Evolutionary conservation across 306 rosid species (phyloP).

Genomic region (Cyamopsis tetragonoloba): DNA sequence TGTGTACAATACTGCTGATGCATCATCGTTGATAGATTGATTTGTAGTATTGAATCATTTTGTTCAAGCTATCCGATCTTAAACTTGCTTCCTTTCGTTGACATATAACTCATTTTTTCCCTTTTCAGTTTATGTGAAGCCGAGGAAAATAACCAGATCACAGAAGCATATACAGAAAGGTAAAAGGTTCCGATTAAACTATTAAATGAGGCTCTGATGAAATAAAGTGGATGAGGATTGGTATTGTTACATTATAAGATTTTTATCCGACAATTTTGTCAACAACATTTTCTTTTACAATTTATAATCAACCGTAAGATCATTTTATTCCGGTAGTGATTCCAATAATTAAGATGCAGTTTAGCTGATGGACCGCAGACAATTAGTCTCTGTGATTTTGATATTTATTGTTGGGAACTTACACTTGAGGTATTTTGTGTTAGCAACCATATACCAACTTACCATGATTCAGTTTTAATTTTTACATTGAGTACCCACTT

Average conservation of each 20-base stretch:
- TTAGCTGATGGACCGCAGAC: constrained; percentile 7
- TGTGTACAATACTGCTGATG: not conserved
- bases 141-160: not conserved
- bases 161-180: constrained; percentile 10
- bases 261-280: constrained; percentile 25
- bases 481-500: not conserved
- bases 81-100: not conserved
- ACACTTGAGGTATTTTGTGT: not conserved
- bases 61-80: not conserved
- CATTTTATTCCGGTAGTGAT: not conserved
- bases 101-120: not conserved
- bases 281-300: not conserved
- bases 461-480: not conserved
- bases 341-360: constrained; percentile 21
- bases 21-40: not conserved
- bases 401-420: not conserved
- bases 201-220: constrained; percentile 4
- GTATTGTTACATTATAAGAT: constrained; percentile 1
- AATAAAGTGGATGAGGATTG: constrained; percentile 15
- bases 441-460: not conserved
- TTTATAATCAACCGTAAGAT: not conserved
- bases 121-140: constrained; percentile 14
- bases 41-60: not conserved
- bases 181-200: constrained; percentile 5
- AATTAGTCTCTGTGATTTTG: constrained; percentile 18